Percentiles rank a stretch among this genome's conserved stretches.
Evolutionary conservation across 257 asterid genomes (phyloP).

Genomic region (Cinchona pubescens): DNA sequence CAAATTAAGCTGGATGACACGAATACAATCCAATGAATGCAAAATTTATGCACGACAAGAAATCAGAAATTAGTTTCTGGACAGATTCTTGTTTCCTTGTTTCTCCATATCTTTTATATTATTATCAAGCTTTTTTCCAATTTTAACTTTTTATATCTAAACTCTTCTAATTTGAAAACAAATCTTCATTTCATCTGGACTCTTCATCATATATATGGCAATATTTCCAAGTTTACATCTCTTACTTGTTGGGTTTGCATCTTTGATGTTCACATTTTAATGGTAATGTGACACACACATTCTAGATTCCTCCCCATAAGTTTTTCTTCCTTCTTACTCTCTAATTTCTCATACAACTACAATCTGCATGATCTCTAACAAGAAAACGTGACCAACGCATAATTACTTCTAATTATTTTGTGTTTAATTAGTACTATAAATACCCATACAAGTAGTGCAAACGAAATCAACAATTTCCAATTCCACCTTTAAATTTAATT

Average conservation of each 20-base stretch:
- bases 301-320: conserved; percentile 47
- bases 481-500: neutral
- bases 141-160: neutral
- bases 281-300: conserved; percentile 39
- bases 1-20: conserved; percentile 31
- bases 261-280: conserved; percentile 15
- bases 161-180: neutral
- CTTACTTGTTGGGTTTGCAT: conserved; percentile 14
- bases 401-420: conserved; percentile 37
- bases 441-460: neutral
- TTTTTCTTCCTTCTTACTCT: conserved; percentile 14
- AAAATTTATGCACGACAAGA: conserved; percentile 34
- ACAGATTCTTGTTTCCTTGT: conserved; percentile 54
- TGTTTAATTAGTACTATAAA: conserved; percentile 13
- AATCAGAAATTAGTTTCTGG: conserved; percentile 37
- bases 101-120: conserved; percentile 27
- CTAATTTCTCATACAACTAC: conserved; percentile 41
- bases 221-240: conserved; percentile 1
- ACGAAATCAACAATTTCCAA: conserved; percentile 2
- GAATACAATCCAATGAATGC: conserved; percentile 35
- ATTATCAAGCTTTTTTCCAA: neutral
- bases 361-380: conserved; percentile 43
- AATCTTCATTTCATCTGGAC: too few species aligned
- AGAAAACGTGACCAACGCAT: conserved; percentile 29
- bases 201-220: conserved; percentile 10